Conservation (phyloP, 768 basidiomycete species). For the Russula abietina region DNA sequence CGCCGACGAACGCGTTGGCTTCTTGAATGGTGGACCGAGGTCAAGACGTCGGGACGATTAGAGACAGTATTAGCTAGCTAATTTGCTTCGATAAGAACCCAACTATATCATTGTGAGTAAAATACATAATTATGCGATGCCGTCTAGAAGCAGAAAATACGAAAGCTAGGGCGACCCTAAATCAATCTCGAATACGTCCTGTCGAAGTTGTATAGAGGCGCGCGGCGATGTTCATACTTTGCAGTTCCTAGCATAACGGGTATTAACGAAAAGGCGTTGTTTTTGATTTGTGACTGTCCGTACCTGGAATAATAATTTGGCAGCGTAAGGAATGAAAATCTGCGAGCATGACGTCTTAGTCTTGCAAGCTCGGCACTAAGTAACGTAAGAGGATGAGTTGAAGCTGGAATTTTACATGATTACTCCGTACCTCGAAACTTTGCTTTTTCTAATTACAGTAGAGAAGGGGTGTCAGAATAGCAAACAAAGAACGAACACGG, state of each 20-base stretch:
- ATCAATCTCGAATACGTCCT: constrained; percentile 69
- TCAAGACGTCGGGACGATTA: constrained; percentile 17
- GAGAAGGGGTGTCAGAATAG: constrained; percentile 16
- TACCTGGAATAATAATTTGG: constrained; percentile 93
- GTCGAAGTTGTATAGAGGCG: constrained; percentile 83
- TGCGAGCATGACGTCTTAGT: constrained; percentile 95
- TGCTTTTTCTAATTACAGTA: constrained; percentile 76
- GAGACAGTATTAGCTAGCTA: constrained; percentile 8
- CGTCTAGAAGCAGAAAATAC: constrained; percentile 14
- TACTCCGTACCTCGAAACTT: constrained; percentile 60
- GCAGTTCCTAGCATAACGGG: constrained; percentile 57
- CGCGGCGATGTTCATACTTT: constrained; percentile 93
- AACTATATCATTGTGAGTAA: constrained; percentile 27
- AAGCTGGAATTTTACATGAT: not conserved
- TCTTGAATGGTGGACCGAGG: constrained; percentile 41
- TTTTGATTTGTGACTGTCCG: constrained; percentile 28
- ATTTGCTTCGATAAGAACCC: not conserved
- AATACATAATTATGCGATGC: constrained; percentile 29
- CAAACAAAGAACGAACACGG: not conserved
- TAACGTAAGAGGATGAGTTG: not conserved
- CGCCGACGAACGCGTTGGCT: constrained; percentile 59
- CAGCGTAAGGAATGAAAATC: constrained; percentile 91
- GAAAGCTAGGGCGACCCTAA: constrained; percentile 17
- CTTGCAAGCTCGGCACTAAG: constrained; percentile 83
- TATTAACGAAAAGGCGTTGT: constrained; percentile 1